A percentile compares a stretch with the other conserved stretches of the same genome.
Conservation (phyloP, 495 filamentous ascomycete genomes). For the Penicillium coffeae region DNA sequence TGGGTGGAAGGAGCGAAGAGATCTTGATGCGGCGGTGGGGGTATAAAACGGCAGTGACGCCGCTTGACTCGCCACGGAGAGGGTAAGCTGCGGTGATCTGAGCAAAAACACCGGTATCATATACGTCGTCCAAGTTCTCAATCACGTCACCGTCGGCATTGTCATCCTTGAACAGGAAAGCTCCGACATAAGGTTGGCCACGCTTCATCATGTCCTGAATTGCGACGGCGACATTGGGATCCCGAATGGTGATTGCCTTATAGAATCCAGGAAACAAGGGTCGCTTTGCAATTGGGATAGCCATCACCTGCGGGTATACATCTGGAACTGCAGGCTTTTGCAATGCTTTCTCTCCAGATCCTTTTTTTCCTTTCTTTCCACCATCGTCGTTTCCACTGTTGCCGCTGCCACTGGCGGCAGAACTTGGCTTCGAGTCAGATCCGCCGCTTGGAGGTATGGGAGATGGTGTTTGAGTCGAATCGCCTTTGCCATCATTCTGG, state of each 20-base stretch:
- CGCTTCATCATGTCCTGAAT: conserved; percentile 96
- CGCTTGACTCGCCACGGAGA: conserved; percentile 69
- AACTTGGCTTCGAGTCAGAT: conserved; percentile 46
- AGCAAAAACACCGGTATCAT: conserved; percentile 94
- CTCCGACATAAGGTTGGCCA: conserved; percentile 97
- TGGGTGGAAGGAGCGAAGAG: conserved; percentile 70
- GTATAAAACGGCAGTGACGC: conserved; percentile 88
- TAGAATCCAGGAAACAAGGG: conserved; percentile 98
- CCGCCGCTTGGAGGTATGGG: conserved; percentile 43
- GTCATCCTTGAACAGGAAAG: conserved; percentile 95
- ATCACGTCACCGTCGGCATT: conserved; percentile 89
- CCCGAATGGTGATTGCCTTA: conserved; percentile 93
- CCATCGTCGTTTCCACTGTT: conserved; percentile 49
- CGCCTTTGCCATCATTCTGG: conserved; percentile 35
- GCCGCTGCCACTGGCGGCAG: conserved; percentile 43
- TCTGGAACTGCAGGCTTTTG: conserved; percentile 88
- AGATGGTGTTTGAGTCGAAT: conserved; percentile 42
- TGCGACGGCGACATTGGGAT: conserved; percentile 81
- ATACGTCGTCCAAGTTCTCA: conserved; percentile 79
- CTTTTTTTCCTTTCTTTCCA: conserved; percentile 59
- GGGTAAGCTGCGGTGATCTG: conserved; percentile 96
- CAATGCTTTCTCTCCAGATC: conserved; percentile 64
- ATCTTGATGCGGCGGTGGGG: conserved; percentile 94
- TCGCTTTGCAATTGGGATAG: conserved; percentile 93
- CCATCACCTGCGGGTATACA: conserved; percentile 97